Conservation (phyloP, 106 monocot genomes). For the Chionographis japonica region DNA sequence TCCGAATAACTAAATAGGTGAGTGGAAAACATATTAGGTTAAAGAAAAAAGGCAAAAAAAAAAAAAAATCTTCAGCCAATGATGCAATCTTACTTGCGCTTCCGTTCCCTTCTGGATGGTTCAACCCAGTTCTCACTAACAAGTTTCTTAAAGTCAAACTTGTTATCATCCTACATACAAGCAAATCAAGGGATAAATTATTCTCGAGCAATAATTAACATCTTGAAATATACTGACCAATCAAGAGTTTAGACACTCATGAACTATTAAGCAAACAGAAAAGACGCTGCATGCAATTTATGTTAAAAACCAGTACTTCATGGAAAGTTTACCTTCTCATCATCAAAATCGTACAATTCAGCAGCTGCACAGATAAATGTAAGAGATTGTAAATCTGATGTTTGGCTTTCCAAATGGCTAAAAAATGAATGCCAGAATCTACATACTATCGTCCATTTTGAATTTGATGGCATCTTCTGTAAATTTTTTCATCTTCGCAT, state of each 20-base stretch:
- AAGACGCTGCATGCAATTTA: background rate
- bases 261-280: background rate
- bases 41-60: background rate
- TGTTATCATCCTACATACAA: conserved; percentile 64
- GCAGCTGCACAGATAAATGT: conserved; percentile 64
- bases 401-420: conserved; percentile 2
- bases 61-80: background rate
- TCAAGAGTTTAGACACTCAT: no score
- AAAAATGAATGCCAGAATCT: background rate
- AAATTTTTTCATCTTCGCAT: conserved; percentile 98
- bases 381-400: background rate
- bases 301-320: background rate
- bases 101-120: conserved; percentile 87
- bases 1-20: conserved; percentile 74
- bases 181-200: conserved; percentile 8
- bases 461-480: conserved; percentile 99
- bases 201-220: background rate
- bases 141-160: conserved; percentile 85
- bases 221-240: background rate
- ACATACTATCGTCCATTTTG: conserved; percentile 99
- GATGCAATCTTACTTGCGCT: conserved; percentile 66
- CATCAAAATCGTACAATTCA: conserved; percentile 92
- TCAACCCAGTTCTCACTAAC: conserved; percentile 93
- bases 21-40: background rate
- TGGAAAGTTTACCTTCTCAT: conserved; percentile 66